Evolutionary conservation across 139 green algal species (phyloP), one percentile per base, ranked within the genome.

Genomic region (Microglena sp.): DNA sequence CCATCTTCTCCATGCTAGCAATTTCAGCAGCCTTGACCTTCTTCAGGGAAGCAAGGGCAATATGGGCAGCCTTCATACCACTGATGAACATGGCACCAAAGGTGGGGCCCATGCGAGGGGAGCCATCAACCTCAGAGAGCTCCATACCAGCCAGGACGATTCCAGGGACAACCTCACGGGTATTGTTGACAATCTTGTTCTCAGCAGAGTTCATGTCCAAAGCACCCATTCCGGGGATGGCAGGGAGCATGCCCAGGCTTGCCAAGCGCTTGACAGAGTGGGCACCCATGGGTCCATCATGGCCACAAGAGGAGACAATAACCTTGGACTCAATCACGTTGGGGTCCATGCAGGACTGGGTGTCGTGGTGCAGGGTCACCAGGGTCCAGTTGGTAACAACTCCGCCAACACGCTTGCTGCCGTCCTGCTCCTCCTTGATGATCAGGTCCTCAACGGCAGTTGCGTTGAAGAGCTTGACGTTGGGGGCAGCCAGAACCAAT

Each of bases 381-480:
- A 97, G 85, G 2, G 92, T 91, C 92, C 92, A 98, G 89, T 98
- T 98, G 73, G 92, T 98, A 4, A 98, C 92, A 0, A 95, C 89
- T 35, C 92, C 91, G 28, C 69, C 81, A 59, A 96, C 87, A 45
- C 84, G 75, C 36, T 70, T 78, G 45, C 27, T 61, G 67, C 67
- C 67, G 55, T 61, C 27, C 32, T 80, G 62, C 58, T 80, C 76
- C 21, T 73, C 65, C 67, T 81, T 84, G 31, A 93, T 66, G 67
- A 93, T 88, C 53, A 89, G 64, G 64, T 79, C 87, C 81, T 87
- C 81, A 66, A 74, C 89, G 3, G 87, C 86, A 0, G 84, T 90
- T 4, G 92, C 92, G 77, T 98, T 98, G 90, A 98, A 98, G 3
- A 98, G 87, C 84, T 96, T 97, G 50, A 98, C 79, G 71, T 97